phyloP scores from a whole-genome alignment of 176 grass and related monocot species.

The Cocos nucifera region DNA sequence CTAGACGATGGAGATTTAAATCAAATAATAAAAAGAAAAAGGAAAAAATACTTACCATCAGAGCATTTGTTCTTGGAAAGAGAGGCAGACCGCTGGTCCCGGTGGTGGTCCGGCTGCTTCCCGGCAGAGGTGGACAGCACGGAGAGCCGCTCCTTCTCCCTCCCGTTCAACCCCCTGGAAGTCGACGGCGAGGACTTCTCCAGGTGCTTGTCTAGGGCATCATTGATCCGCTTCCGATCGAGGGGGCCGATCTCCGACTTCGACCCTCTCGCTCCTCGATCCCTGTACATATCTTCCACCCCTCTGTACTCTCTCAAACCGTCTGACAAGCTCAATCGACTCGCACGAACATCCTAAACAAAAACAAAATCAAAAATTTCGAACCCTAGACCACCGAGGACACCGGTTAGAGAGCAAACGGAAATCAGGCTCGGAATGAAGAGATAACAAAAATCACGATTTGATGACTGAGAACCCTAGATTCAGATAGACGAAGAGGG shows the following conservation, averaged over 20 bases:
- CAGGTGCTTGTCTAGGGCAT: conserved; percentile 6
- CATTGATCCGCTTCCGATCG: conserved; percentile 4
- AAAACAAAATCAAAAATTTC: not conserved
- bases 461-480: too few species aligned
- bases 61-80: conserved; percentile 10
- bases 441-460: too few species aligned
- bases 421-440: too few species aligned
- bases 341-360: not conserved
- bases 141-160: not conserved
- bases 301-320: not conserved
- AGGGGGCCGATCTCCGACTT: not conserved
- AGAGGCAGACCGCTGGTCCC: not conserved
- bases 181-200: not conserved
- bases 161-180: not conserved
- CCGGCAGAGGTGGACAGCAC: not conserved
- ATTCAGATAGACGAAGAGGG: too few species aligned
- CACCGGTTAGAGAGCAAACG: too few species aligned
- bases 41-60: conserved; percentile 5
- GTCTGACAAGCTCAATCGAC: not conserved
- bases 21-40: not conserved
- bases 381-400: too few species aligned
- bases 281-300: not conserved
- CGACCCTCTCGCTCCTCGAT: not conserved
- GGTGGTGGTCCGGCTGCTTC: conserved; percentile 5
- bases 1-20: not conserved